Conservation (phyloP, 352 stramenopile species). For the Phytophthora cactorum region DNA sequence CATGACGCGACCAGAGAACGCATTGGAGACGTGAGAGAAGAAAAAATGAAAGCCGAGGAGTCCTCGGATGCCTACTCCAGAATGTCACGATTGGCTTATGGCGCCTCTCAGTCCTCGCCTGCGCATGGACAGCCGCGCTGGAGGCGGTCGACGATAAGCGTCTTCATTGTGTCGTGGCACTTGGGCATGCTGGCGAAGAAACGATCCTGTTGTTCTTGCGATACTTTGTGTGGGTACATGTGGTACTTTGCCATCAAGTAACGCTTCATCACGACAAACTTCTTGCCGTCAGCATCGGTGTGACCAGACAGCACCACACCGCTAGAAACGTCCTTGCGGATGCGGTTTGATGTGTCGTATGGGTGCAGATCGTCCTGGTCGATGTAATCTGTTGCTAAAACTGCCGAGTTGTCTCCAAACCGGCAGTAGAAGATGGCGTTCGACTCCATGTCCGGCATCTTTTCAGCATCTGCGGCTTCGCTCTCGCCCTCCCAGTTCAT, state of each 20-base stretch:
- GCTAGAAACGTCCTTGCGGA: conserved; percentile 81
- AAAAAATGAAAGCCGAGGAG: conserved; percentile 21
- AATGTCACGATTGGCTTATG: conserved; percentile 1
- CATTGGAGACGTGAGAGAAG: conserved; percentile 21
- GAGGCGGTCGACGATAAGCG: conserved; percentile 59
- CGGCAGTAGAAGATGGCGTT: conserved; percentile 74
- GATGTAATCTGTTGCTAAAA: conserved; percentile 80
- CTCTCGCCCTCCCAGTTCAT: conserved; percentile 66
- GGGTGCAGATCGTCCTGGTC: conserved; percentile 81
- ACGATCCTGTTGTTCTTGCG: conserved; percentile 61
- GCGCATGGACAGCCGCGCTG: conserved; percentile 30
- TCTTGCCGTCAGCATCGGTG: conserved; percentile 62
- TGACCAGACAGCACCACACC: conserved; percentile 74
- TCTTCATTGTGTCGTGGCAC: conserved; percentile 69
- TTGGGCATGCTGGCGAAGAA: conserved; percentile 71
- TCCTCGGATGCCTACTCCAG: conserved; percentile 4
- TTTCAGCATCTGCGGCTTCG: conserved; percentile 15
- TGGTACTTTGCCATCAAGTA: conserved; percentile 84
- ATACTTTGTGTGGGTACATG: conserved; percentile 79
- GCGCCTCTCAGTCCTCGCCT: conserved; percentile 4
- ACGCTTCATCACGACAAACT: conserved; percentile 81
- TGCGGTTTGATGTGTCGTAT: conserved; percentile 69
- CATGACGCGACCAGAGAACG: conserved; percentile 9
- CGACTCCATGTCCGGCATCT: conserved; percentile 74
- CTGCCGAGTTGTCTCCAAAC: conserved; percentile 65